Percentiles rank a stretch among this genome's conserved stretches.
phyloP scores from a whole-genome alignment of 2,329 filamentous ascomycete genomes.

The Escovopsis weberi region DNA sequence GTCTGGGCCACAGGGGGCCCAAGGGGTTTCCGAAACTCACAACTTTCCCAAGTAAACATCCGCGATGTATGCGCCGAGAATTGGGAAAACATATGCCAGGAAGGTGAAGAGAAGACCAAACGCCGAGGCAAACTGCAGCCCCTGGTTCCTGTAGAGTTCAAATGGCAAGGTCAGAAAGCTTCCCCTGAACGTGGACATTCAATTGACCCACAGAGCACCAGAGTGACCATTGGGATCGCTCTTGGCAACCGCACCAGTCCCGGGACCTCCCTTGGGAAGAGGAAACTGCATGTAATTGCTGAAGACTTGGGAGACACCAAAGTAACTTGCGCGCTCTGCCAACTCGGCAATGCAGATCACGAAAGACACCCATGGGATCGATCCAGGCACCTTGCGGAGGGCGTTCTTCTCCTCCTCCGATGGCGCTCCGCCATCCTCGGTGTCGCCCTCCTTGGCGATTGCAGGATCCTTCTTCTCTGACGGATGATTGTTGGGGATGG shows the following conservation, averaged over 20 bases:
- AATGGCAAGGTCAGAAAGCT: background rate
- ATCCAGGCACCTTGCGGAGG: slow-evolving; percentile 4
- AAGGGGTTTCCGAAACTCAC: background rate
- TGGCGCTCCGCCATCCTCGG: slow-evolving; percentile 1
- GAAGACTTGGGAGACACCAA: slow-evolving; percentile 4
- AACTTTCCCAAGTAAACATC: slow-evolving; percentile 4
- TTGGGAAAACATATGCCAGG: slow-evolving; percentile 6
- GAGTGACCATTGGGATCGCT: slow-evolving; percentile 5
- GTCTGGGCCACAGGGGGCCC: background rate
- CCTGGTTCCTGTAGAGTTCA: slow-evolving; percentile 1
- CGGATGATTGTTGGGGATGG: slow-evolving; percentile 1
- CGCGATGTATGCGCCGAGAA: slow-evolving; percentile 5
- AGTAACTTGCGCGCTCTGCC: slow-evolving; percentile 6
- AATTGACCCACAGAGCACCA: slow-evolving; percentile 4
- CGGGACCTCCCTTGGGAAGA: slow-evolving; percentile 3
- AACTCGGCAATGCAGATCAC: slow-evolving; percentile 5
- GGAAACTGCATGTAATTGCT: slow-evolving; percentile 7
- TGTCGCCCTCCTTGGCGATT: background rate
- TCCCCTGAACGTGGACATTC: background rate
- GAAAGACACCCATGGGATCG: slow-evolving; percentile 4
- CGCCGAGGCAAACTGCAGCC: slow-evolving; percentile 5
- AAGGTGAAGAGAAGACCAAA: slow-evolving; percentile 6
- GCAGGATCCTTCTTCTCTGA: slow-evolving; percentile 3
- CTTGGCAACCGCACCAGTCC: slow-evolving; percentile 5
- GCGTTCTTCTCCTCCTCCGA: slow-evolving; percentile 2